Percentiles rank a stretch among this genome's conserved stretches.
These are phyloP conservation scores for Mucor ambiguus DNA, from an alignment of 371 early-diverging fungal species.

Conservation along the genomic window DNA sequence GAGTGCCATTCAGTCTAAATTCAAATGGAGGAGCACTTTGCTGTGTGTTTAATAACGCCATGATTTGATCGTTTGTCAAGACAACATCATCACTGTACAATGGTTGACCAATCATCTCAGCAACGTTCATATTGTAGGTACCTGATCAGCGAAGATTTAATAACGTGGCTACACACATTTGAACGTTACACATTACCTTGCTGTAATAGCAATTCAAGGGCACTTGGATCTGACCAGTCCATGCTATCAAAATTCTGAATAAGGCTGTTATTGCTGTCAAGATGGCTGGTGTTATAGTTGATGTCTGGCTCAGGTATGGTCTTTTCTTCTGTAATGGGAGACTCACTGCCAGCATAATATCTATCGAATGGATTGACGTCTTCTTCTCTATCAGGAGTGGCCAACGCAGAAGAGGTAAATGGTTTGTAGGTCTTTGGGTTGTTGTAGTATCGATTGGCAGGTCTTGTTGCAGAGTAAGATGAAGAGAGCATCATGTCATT, in stretches of 20 bases:
- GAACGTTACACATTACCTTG: constrained; percentile 6
- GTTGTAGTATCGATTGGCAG: constrained; percentile 12
- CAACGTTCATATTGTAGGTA: constrained; percentile 10
- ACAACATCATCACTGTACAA: constrained; percentile 19
- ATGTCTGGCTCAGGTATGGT: neutral
- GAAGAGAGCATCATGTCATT: constrained; percentile 14
- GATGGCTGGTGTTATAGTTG: neutral
- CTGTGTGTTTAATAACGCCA: constrained; percentile 15
- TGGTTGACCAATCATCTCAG: constrained; percentile 14
- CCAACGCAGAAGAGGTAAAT: constrained; percentile 31
- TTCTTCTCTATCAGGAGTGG: constrained; percentile 33
- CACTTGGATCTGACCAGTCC: constrained; percentile 20
- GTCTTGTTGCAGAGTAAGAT: constrained; percentile 11
- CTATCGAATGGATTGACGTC: constrained; percentile 27
- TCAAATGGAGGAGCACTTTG: constrained; percentile 10
- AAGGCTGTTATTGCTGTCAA: neutral
- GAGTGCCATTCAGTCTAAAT: constrained; percentile 9
- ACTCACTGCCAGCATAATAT: constrained; percentile 20
- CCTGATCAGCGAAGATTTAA: neutral
- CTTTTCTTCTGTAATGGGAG: constrained; percentile 16
- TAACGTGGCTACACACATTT: neutral
- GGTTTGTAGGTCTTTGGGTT: constrained; percentile 24
- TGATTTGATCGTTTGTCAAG: constrained; percentile 17
- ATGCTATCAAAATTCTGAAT: constrained; percentile 1
- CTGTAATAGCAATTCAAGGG: constrained; percentile 16